Evolutionary conservation across 139 green algal genomes (phyloP).

Genomic region (Auxenochlorella pyrenoidosa): DNA sequence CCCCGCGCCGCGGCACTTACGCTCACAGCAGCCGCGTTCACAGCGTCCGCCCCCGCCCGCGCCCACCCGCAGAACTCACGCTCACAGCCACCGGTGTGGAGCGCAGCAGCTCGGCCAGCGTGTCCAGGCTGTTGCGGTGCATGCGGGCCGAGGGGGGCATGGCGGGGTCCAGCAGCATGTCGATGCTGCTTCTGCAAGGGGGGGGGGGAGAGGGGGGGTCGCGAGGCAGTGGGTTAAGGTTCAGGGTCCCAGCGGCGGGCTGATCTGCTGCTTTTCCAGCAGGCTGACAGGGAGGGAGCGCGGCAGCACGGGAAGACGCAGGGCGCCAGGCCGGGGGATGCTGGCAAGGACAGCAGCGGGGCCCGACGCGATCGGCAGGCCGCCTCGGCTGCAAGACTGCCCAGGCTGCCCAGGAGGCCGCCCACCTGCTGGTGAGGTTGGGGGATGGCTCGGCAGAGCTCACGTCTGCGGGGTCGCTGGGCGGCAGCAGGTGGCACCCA

Average conservation of each 20-base stretch:
- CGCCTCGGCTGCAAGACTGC: too few species aligned
- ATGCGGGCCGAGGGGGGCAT: not conserved
- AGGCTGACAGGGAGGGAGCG: too few species aligned
- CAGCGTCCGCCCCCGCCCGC: too few species aligned
- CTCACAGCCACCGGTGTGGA: not conserved
- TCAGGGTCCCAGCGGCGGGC: not conserved
- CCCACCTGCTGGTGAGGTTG: slow-evolving; percentile 11
- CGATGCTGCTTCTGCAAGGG: slow-evolving; percentile 24
- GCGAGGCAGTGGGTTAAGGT: not conserved
- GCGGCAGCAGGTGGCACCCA: slow-evolving; percentile 35
- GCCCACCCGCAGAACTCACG: not conserved
- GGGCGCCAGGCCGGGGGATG: too few species aligned
- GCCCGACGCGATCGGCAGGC: too few species aligned
- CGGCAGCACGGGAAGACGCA: too few species aligned
- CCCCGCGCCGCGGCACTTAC: too few species aligned
- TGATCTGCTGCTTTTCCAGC: too few species aligned
- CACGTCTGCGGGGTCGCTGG: not conserved
- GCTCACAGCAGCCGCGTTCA: too few species aligned
- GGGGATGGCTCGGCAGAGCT: not conserved
- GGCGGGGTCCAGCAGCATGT: slow-evolving; percentile 13
- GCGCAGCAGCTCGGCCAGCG: slow-evolving; percentile 1
- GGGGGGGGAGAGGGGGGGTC: not conserved
- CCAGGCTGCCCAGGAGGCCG: too few species aligned
- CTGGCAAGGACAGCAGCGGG: too few species aligned
- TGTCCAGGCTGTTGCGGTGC: slow-evolving; percentile 24